Evolutionary conservation across 257 asterid genomes (phyloP), one percentile per base, ranked within the genome.

Genomic region (Dorcoceras hygrometricum): DNA sequence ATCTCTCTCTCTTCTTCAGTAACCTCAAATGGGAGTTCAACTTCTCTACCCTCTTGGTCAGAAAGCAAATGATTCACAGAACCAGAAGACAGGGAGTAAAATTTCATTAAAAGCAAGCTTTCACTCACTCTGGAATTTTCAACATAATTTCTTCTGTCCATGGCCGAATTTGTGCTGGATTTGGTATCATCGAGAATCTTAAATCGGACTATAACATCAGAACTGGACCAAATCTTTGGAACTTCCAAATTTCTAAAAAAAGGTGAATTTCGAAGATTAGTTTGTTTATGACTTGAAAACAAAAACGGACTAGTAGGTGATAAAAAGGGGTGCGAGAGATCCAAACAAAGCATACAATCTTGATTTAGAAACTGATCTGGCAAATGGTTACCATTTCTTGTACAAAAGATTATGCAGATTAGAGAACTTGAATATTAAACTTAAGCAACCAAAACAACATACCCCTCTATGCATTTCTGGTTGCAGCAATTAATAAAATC

Each of bases 1-100:
- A 83, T 77, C 73, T 78, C 85, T 31, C 75, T 69, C 76, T 88
- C 93, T 71, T 86, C 85, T 25, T 86, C 81, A 19, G 87, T 88
- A 55, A 88, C 90, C 75, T 88, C 95, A 73, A 88, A 88, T 0
- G 93, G 95, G 19, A 83, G 76, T 63, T 80, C 89, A 26, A 80
- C 16, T 67, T 84, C 89, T 70, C 65, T 61, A 18, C 86, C 90
- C 20, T 70, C 77, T 0, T 1, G 29, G 54, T 82, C 84, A 9
- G 82, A 77, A 39, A 86, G 93, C 68, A 88, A 76, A 75, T 86
- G 84, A 11, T 76, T 84, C 63, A 81, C 84, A 57, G 75, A 19
- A 39, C 82, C 83, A 34, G 76, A 26, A 57, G 89, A 86, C 68
- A 84, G 70, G 6, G 89, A 74, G 77, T 86, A 88, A 73, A 86